Conservation (phyloP, 1,284 basidiomycete species). For the Pseudozyma tsukubaensis region DNA sequence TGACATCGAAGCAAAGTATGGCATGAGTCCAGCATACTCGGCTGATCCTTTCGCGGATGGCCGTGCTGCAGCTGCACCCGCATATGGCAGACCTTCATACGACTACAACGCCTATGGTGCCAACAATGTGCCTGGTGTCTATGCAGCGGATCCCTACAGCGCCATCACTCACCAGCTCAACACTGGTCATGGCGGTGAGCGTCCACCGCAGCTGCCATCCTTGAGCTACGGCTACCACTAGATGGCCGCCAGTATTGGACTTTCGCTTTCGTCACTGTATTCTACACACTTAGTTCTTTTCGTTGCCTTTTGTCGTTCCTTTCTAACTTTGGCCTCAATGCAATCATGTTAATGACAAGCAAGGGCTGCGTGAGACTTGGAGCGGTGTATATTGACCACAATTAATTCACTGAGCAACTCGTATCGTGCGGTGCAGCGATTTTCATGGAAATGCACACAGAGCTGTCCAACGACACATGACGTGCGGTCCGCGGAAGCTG, state of each 20-base stretch:
- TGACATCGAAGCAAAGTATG: conserved; percentile 56
- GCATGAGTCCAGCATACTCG: conserved; percentile 31
- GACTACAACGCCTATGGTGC: conserved; percentile 45
- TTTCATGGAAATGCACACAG: no score
- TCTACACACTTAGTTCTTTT: no score
- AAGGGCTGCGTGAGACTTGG: no score
- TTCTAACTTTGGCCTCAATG: neutral
- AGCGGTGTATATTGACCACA: no score
- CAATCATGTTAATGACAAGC: neutral
- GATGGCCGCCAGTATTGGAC: no score
- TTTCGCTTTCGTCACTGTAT: no score
- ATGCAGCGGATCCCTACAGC: conserved; percentile 44
- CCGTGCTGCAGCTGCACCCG: conserved; percentile 19
- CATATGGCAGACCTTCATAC: conserved; percentile 40
- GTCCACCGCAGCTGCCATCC: conserved; percentile 49
- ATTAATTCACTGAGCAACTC: no score
- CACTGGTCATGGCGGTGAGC: conserved; percentile 13
- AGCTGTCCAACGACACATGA: no score
- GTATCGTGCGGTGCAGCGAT: no score
- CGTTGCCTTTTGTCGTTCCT: neutral
- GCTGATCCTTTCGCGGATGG: conserved; percentile 41
- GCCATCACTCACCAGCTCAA: conserved; percentile 47
- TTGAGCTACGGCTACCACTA: conserved; percentile 38
- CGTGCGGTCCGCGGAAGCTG: no score
- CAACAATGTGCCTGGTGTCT: conserved; percentile 20